Conservation (phyloP, 192 early-diverging fungal genomes). For the Podila epicladia region DNA sequence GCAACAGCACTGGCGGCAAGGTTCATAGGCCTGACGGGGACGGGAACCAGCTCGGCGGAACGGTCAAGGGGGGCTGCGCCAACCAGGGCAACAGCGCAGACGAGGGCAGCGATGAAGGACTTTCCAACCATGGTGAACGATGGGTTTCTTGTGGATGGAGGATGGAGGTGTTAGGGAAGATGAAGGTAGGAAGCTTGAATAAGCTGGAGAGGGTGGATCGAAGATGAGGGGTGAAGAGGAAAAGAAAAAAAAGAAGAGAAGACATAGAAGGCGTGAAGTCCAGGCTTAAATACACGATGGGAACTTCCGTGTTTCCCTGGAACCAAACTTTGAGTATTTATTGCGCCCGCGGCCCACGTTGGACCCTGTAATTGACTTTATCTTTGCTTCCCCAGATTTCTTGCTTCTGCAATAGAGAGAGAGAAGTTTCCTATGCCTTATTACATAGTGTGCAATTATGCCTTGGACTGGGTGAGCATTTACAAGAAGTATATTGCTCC, state of each 20-base stretch:
- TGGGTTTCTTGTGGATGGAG: neutral
- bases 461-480: too few species aligned
- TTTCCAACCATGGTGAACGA: conserved; percentile 19
- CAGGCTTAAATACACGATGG: neutral
- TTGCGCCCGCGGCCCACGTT: neutral
- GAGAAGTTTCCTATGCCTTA: too few species aligned
- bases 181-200: neutral
- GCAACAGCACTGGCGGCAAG: neutral
- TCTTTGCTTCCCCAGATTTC: neutral
- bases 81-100: conserved; percentile 23
- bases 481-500: too few species aligned
- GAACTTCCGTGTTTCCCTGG: too few species aligned
- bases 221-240: neutral
- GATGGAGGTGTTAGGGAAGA: neutral
- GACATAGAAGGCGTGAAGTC: neutral
- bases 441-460: too few species aligned
- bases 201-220: neutral
- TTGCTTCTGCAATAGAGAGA: too few species aligned
- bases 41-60: neutral
- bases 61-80: conserved; percentile 1
- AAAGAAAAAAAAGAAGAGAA: neutral
- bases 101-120: conserved; percentile 17
- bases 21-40: neutral
- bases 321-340: too few species aligned
- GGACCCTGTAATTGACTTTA: neutral